Evolutionary conservation across 208 protist species (phyloP), one percentile per base, ranked within the genome.

Genomic region (Trypanosomatidae sp.): DNA sequence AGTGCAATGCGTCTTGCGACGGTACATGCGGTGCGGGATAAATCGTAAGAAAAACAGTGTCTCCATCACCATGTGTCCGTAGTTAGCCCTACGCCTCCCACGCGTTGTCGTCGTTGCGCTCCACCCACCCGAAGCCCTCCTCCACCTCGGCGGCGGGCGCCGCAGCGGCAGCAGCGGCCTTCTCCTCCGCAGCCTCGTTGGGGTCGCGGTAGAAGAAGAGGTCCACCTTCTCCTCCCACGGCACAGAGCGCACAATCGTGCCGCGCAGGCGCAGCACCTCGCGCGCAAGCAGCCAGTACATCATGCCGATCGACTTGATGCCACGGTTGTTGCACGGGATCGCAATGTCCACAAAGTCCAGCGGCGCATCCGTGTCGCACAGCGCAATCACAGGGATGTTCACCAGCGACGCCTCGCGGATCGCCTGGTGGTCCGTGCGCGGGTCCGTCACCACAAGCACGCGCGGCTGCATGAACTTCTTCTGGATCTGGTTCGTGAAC

Each of bases 311-410:
- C 46, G 98, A 96, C 75, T 98, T 83, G 70, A 71, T 85, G 70
- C 81, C 78, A 73, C 98, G 98, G 95, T 99, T 99, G 92, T 99
- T 99, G 88, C 95, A 98, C 66, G 98, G 98, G 88, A 99, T 99
- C 69, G 95, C 98, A 83, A 99, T 91, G 90, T 99, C 99, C 59
- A 99, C 98, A 85, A 95, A 96, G 49, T 92, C 85, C 49, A 99
- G 81, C 66, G 94, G 92, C 52, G 98, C 98, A 87, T 99, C 98
- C 66, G 98, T 96, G 91, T 99, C 96, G 92, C 97, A 99, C 86
- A 99, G 96, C 77, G 99, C 98, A 80, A 99, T 99, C 76, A 96
- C 95, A 62, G 99, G 99, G 81, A 99, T 99, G 95, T 99, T 99
- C 71, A 97, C 97, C 77, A 99, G 99, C 49, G 97, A 89, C 47